phyloP scores from a whole-genome alignment of 2,329 filamentous ascomycete species.

The Pseudogymnoascus sp. region DNA sequence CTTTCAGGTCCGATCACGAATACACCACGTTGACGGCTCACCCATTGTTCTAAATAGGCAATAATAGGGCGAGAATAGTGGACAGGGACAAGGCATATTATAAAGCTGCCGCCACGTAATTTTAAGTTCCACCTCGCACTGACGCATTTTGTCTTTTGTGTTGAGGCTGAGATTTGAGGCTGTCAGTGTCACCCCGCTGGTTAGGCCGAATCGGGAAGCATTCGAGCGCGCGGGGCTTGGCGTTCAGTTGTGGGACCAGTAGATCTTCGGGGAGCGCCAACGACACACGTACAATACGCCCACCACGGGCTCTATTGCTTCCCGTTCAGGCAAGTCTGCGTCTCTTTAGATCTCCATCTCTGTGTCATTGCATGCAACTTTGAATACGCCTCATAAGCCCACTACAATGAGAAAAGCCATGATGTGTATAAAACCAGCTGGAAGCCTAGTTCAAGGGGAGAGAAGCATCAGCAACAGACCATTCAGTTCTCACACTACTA shows the following conservation, averaged over 20 bases:
- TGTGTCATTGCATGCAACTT: neutral
- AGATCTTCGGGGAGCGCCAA: neutral
- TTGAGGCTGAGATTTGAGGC: slow-evolving; percentile 2
- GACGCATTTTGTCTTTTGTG: neutral
- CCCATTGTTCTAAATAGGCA: neutral
- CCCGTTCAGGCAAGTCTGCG: neutral
- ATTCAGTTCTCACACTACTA: neutral
- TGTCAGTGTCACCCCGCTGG: neutral
- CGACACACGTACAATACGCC: neutral
- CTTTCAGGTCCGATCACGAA: neutral
- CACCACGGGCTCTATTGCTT: neutral
- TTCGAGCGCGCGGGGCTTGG: slow-evolving; percentile 12
- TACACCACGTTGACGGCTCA: neutral
- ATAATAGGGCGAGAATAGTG: neutral
- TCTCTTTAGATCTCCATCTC: neutral
- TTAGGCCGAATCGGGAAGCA: slow-evolving; percentile 13
- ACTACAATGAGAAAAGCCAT: neutral
- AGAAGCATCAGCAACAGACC: neutral
- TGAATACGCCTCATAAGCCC: neutral
- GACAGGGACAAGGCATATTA: neutral
- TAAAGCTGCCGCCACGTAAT: slow-evolving; percentile 1
- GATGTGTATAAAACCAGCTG: neutral
- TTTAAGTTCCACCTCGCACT: neutral
- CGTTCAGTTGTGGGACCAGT: neutral
- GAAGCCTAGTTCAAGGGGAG: neutral